These are phyloP conservation scores for Suhomyces sp. DNA, from an alignment of 805 yeast genomes.

Conservation along the genomic window DNA sequence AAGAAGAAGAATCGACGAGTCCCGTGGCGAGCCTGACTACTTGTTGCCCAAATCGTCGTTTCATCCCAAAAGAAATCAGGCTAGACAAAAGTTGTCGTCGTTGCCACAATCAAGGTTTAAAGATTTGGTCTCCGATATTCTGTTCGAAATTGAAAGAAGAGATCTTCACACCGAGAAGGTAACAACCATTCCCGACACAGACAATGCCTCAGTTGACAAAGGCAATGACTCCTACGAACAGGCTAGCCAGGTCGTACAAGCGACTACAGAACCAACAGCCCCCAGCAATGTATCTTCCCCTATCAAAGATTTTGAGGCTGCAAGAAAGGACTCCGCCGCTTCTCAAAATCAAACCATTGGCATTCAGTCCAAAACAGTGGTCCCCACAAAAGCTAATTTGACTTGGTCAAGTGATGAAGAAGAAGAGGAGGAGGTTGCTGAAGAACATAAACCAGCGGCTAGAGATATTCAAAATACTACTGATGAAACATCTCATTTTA, in stretches of 20 bases:
- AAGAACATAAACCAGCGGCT: background rate
- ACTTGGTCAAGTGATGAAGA: slow-evolving; percentile 90
- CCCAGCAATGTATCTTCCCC: background rate
- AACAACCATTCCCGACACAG: background rate
- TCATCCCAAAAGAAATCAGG: slow-evolving; percentile 94
- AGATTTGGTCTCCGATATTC: slow-evolving; percentile 86
- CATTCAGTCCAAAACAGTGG: slow-evolving; percentile 62
- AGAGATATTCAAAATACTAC: background rate
- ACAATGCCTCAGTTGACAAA: background rate
- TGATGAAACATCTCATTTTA: background rate
- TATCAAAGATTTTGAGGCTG: background rate
- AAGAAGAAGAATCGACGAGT: slow-evolving; percentile 67
- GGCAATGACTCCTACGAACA: background rate
- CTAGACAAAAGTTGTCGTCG: slow-evolving; percentile 85
- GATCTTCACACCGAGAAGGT: slow-evolving; percentile 42
- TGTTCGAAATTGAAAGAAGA: slow-evolving; percentile 81
- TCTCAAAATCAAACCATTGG: slow-evolving; percentile 32
- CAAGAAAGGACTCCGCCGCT: slow-evolving; percentile 2
- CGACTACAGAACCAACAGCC: background rate
- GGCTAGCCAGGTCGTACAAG: background rate
- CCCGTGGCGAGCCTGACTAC: slow-evolving; percentile 56
- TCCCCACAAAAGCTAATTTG: slow-evolving; percentile 81
- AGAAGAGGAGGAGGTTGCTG: slow-evolving; percentile 31
- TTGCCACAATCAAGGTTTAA: slow-evolving; percentile 79
- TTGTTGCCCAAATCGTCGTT: slow-evolving; percentile 68